A percentile compares a stretch with the other conserved stretches of the same genome.
phyloP scores from a whole-genome alignment of 805 yeast species.

The Lipomyces spencermartinsiae region DNA sequence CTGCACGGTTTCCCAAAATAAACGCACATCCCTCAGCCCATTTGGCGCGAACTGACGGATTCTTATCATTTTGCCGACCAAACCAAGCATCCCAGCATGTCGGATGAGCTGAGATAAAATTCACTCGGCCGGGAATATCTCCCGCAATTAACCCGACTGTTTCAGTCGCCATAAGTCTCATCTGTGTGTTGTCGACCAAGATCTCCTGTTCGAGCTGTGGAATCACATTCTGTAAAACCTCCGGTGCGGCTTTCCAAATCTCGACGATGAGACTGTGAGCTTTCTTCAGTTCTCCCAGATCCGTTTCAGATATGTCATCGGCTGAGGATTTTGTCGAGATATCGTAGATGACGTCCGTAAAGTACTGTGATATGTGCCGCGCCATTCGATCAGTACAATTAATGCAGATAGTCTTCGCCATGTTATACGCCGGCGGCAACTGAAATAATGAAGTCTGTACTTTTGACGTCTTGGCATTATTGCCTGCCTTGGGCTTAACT shows the following conservation, averaged over 20 bases:
- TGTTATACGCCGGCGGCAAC: constrained; percentile 64
- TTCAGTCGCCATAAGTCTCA: constrained; percentile 72
- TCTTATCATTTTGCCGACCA: constrained; percentile 72
- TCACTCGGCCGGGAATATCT: constrained; percentile 55
- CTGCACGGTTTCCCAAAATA: constrained; percentile 55
- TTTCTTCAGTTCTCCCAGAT: constrained; percentile 57
- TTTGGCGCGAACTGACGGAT: constrained; percentile 64
- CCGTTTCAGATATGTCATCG: constrained; percentile 42
- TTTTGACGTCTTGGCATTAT: not conserved
- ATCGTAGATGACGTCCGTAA: constrained; percentile 71
- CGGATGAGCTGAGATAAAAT: constrained; percentile 56
- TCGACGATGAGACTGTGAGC: constrained; percentile 68
- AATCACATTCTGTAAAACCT: constrained; percentile 70
- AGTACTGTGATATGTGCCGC: constrained; percentile 75
- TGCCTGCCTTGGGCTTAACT: constrained; percentile 22
- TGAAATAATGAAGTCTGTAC: constrained; percentile 24
- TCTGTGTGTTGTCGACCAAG: constrained; percentile 63
- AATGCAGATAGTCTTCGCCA: constrained; percentile 71
- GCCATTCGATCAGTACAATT: constrained; percentile 75
- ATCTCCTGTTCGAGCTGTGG: constrained; percentile 82
- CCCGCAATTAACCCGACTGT: constrained; percentile 73
- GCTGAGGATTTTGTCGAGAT: constrained; percentile 42
- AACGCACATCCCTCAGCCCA: constrained; percentile 70
- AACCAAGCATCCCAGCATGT: constrained; percentile 75
- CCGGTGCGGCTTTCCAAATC: constrained; percentile 82